Base-by-base conservation (phyloP, 2,329 filamentous ascomycete genomes). In the Aspergillus jensenii region DNA sequence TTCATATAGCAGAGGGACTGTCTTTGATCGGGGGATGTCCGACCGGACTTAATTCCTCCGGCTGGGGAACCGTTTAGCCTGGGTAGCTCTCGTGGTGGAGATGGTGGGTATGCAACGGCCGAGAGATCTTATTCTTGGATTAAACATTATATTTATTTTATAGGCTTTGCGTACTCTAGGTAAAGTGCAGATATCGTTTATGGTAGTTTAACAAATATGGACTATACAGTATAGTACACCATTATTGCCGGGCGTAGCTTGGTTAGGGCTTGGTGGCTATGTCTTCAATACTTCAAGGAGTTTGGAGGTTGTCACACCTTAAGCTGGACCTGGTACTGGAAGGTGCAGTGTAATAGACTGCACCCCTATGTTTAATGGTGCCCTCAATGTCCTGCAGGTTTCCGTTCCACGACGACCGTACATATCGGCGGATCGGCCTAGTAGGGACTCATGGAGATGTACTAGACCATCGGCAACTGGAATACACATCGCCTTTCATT, bases 31-130 rank as follows among this genome's bases (percentile, higher is more conserved):
- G 49, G 48, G 55, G 47, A 52, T 43, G 46, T 57, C 43, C 55
- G 50, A 50, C 56, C 56, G 56, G 56, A 49, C 37, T 56, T 50
- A 35, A 35, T 31, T 43, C 40, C 40, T 33, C 37, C 54, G 48
- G 41, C 47, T 53, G 51, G 51, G 40, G 51, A 53, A 37, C 4
- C 35, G 35, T n/a, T 7, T 12, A n/a, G 35, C 35, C 35, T 37
- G 35, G 3, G 27, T 31, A 31, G 27, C 25, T 31, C 27, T 31
- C 8, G 27, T 12, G 8, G 27, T 31, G 27, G 27, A 31, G 9
- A 31, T 4, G 9, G 27, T 31, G 27, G 27, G 27, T 9, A 31
- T 31, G 27, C 11, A 31, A 31, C 27, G 27, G 27, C 27, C 27
- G 27, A 31, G 27, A 31, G 27, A 31, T 31, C 27, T 21, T 21